Base-by-base conservation (phyloP, 1,139 yeast genomes). In the Debaryomycetaceae sp. region DNA sequence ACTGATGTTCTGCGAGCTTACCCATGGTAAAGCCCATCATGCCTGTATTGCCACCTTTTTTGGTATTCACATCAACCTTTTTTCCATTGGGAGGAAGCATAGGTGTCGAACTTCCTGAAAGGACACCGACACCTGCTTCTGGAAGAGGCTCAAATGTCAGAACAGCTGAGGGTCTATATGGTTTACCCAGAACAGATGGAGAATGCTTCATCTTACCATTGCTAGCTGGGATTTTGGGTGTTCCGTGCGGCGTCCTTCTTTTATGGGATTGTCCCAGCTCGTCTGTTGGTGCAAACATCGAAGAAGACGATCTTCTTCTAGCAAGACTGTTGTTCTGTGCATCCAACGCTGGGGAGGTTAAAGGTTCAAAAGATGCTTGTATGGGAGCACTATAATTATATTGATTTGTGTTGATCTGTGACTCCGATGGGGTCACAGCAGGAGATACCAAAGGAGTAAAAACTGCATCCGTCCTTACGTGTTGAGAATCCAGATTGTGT, bases 361-460 rank as follows among this genome's bases (percentile, higher is more conserved):
- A 52, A 39, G 80, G 70, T 66, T 77, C 72, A 56, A 74, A 64
- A 46, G 70, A 52, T 31, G 71, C 58, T 42, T 60, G 68, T 7
- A 65, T 60, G 1, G 76, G 72, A 8, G 63, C 57, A 55, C 33
- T 42, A 36, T 38, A 45, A n/a, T 42, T 44, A 22, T 34, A 42
- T 35, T 56, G 55, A 44, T 60, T 58, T 35, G 50, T 36, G 38
- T 60, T 60, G 6, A 60, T 57, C 40, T 58, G 65, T 20, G 60
- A 54, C 34, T 83, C 89, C 53, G 78, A 57, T 0, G 91, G 90
- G 1, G 87, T 81, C 23, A 78, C 83, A 4, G 86, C 85, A 0
- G 95, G 95, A 2, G 90, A 83, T 9, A 85, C 79, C 43, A 87
- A 68, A 0, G 95, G 95, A 0, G 95, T 86, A 61, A 81, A 85